Evolutionary conservation across 2,329 filamentous ascomycete genomes (phyloP).

Genomic region (Pezicula neosporulosa): DNA sequence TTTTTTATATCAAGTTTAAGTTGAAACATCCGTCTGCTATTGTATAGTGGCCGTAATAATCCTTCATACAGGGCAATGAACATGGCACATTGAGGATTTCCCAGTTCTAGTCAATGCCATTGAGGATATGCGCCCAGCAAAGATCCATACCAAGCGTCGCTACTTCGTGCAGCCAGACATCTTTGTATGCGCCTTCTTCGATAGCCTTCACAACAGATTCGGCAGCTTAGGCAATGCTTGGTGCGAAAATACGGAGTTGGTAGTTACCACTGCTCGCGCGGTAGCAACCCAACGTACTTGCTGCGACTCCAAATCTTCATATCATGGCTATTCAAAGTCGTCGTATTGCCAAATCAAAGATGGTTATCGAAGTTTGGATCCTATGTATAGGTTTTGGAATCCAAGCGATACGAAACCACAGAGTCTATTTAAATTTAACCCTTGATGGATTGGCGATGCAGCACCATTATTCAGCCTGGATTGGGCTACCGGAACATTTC

Average conservation of each 20-base stretch:
- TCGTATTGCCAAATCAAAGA: constrained; percentile 8
- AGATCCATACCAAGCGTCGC: too few relatives aligned
- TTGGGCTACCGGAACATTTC: background rate
- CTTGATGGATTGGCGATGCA: constrained; percentile 25
- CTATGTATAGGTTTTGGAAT: background rate
- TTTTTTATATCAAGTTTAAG: too few relatives aligned
- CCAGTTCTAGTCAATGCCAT: too few relatives aligned
- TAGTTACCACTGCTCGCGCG: background rate
- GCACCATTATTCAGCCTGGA: constrained; percentile 22
- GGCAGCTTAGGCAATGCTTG: background rate
- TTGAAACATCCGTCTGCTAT: too few relatives aligned
- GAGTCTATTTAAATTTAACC: background rate
- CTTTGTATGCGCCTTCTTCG: too few relatives aligned
- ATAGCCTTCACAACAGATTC: background rate
- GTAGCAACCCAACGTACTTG: background rate
- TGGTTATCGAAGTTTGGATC: constrained; percentile 5
- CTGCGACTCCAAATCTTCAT: background rate
- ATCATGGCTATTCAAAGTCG: constrained; percentile 8
- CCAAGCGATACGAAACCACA: constrained; percentile 1
- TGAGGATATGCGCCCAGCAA: too few relatives aligned
- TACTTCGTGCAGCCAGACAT: too few relatives aligned
- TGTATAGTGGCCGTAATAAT: too few relatives aligned
- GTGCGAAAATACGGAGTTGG: background rate
- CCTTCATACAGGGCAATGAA: too few relatives aligned
- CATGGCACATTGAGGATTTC: too few relatives aligned